Evolutionary conservation across 257 asterid species (phyloP).

Genomic region (Solanum lycopersicoides): DNA sequence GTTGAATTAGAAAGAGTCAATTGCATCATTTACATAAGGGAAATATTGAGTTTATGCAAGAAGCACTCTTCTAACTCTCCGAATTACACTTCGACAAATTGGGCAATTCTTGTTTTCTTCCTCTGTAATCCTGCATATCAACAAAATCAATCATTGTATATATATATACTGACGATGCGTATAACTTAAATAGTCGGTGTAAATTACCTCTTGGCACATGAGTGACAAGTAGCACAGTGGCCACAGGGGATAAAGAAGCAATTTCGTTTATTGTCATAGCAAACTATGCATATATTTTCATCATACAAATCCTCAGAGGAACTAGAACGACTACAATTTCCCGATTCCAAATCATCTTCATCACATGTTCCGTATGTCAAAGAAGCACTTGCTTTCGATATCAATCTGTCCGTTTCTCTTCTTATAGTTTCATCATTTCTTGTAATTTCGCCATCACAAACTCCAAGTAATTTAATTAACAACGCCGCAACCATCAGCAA

Average conservation of each 20-base stretch:
- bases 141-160: background rate
- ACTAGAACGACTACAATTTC: constrained; percentile 9
- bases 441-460: background rate
- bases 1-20: background rate
- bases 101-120: constrained; percentile 37
- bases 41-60: background rate
- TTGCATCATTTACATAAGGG: background rate
- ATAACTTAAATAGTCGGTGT: background rate
- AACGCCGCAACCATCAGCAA: constrained; percentile 26
- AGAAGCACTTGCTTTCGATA: constrained; percentile 21
- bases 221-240: constrained; percentile 47
- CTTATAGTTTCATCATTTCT: background rate
- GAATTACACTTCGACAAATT: constrained; percentile 30
- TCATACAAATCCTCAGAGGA: constrained; percentile 48
- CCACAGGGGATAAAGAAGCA: constrained; percentile 76
- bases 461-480: constrained; percentile 30
- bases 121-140: constrained; percentile 25
- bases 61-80: constrained; percentile 22
- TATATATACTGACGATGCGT: background rate
- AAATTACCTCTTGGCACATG: constrained; percentile 50
- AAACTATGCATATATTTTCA: constrained; percentile 58
- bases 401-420: constrained; percentile 22
- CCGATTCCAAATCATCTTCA: constrained; percentile 31
- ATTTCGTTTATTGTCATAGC: constrained; percentile 41
- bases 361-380: constrained; percentile 31